Conservation (phyloP, 345 rosid species). For the Salix purpurea region DNA sequence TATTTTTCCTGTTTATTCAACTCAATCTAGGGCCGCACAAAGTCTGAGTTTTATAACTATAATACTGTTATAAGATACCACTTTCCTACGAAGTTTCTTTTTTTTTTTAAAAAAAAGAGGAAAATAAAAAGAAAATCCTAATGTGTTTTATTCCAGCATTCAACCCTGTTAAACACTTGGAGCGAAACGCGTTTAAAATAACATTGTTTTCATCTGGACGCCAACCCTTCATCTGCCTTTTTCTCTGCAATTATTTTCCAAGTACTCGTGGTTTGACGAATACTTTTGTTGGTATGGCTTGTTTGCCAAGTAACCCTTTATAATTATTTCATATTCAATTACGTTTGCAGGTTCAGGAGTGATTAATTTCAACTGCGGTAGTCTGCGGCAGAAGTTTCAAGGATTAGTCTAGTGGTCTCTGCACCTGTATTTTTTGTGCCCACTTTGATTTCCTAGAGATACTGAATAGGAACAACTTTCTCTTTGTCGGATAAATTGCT, state of each 20-base stretch:
- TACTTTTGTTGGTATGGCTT: neutral
- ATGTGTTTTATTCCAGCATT: neutral
- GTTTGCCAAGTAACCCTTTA: neutral
- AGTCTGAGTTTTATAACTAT: no score
- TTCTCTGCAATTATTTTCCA: neutral
- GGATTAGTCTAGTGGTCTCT: neutral
- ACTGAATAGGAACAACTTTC: neutral
- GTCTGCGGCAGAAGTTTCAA: neutral
- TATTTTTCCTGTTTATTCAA: no score
- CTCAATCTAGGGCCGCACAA: no score
- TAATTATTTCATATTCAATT: neutral
- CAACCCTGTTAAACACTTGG: neutral
- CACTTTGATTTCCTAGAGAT: neutral
- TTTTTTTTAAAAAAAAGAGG: no score
- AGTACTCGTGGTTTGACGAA: neutral
- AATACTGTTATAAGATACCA: no score
- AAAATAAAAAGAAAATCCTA: no score
- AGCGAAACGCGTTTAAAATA: neutral
- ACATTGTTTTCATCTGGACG: neutral
- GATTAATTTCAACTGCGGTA: neutral
- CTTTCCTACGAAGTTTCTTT: no score
- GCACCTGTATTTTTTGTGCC: neutral
- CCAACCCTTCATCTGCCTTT: neutral
- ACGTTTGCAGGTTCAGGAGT: neutral
- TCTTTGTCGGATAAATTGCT: no score